Percentiles rank a stretch among this genome's conserved stretches.
Conservation (phyloP, 2,329 filamentous ascomycete genomes). For the Pseudogymnoascus sp. region DNA sequence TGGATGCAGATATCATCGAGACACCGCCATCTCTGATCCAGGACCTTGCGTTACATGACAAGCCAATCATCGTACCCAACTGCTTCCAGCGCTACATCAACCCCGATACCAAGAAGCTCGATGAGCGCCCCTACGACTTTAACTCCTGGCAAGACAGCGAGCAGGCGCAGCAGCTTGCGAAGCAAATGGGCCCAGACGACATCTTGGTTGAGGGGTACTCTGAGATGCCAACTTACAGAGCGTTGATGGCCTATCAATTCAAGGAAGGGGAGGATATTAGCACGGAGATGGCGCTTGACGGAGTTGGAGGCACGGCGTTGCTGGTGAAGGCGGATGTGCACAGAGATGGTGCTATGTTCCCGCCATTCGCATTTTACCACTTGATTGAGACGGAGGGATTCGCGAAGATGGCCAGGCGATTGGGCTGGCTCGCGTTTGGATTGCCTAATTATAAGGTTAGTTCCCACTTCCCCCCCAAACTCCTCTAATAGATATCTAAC, state of each 20-base stretch:
- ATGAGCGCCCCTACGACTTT: conserved; percentile 84
- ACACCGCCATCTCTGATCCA: conserved; percentile 79
- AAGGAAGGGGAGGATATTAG: conserved; percentile 47
- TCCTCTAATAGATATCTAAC: neutral
- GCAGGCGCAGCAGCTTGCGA: conserved; percentile 64
- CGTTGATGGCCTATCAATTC: conserved; percentile 80
- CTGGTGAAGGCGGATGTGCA: conserved; percentile 96
- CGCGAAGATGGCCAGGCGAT: conserved; percentile 85
- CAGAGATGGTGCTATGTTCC: conserved; percentile 97
- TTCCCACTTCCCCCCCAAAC: conserved; percentile 13
- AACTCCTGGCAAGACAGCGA: conserved; percentile 95
- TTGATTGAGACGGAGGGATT: conserved; percentile 97
- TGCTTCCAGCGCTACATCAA: conserved; percentile 86
- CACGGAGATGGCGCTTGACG: conserved; percentile 69
- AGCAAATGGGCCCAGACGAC: conserved; percentile 80
- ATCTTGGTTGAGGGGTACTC: conserved; percentile 88
- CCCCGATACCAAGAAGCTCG: conserved; percentile 55
- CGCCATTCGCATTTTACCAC: conserved; percentile 91
- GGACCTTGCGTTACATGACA: conserved; percentile 79
- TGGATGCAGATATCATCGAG: conserved; percentile 88
- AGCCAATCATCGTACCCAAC: conserved; percentile 88
- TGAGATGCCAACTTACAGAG: conserved; percentile 85
- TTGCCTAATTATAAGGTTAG: conserved; percentile 92
- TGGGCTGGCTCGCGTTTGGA: conserved; percentile 82
- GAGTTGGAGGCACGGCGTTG: conserved; percentile 85